A percentile compares a stretch with the other conserved stretches of the same genome.
These are phyloP conservation scores for Cryptococcus sp. DNA, from an alignment of 1,284 basidiomycete genomes.

Conservation along the genomic window DNA sequence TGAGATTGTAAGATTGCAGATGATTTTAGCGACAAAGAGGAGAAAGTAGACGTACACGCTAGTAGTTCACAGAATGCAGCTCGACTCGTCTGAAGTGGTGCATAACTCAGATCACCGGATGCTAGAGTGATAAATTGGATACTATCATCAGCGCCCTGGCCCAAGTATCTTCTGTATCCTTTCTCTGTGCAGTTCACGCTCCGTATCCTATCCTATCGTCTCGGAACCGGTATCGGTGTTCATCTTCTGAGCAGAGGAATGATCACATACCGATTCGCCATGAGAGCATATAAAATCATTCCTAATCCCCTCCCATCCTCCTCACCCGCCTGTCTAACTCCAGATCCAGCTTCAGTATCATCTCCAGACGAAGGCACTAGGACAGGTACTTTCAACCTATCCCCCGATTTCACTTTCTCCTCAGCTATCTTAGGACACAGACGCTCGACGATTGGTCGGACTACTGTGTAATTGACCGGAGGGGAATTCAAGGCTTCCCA, in stretches of 20 bases:
- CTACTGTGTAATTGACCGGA: conserved; percentile 75
- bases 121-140: conserved; percentile 50
- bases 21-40: too few relatives aligned
- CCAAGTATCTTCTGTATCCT: not conserved
- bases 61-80: conserved; percentile 75
- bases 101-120: conserved; percentile 65
- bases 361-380: not conserved
- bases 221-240: not conserved
- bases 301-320: conserved; percentile 20
- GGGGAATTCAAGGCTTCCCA: conserved; percentile 81
- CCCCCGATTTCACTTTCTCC: conserved; percentile 54
- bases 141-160: conserved; percentile 52
- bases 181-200: not conserved
- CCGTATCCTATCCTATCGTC: not conserved
- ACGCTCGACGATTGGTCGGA: conserved; percentile 72
- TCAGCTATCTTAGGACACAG: conserved; percentile 58
- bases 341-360: not conserved
- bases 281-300: conserved; percentile 37
- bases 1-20: too few relatives aligned
- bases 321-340: conserved; percentile 1
- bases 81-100: conserved; percentile 64
- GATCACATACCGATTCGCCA: conserved; percentile 40
- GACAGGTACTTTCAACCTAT: conserved; percentile 1
- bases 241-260: not conserved
- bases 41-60: conserved; percentile 51